Base-by-base conservation (phyloP, 495 filamentous ascomycete genomes). In the Darksidea phi region DNA sequence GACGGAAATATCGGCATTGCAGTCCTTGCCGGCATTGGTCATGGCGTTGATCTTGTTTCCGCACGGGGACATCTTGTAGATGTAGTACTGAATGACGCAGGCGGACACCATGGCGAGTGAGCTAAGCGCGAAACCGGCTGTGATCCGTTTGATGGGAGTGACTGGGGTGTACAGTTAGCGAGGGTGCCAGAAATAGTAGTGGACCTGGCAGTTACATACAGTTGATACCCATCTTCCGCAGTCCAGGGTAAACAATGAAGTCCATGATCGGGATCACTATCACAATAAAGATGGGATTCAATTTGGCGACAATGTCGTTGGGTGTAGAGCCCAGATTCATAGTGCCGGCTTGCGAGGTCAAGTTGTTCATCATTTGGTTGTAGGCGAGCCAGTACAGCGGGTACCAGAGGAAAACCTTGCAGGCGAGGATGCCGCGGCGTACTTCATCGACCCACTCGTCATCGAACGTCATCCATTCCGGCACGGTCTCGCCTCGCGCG, bases 251-350 rank as follows among this genome's bases (percentile, higher is more conserved):
- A 10, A 63, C 18, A 36, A 18, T 17, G 8, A 50, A 36, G 23
- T 56, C 59, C 20, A 50, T 28, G 36, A 63, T 51, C 6, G 59
- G 59, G n/a, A 52, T 52, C 1, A 63, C 18, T 45, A 63, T 63
- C 26, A 92, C 81, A 45, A 91, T 73, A 3, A 86, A 77, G 58
- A 92, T 76, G 12, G 89, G 88, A 70, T 92, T 85, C 26, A 94
- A 80, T 70, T 92, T 94, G 64, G 81, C 82, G 66, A 92, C 77
- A 24, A 92, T 79, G 68, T 94, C 89, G 74, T 92, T 90, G 51
- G 89, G 89, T 0, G 90, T 80, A 12, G 86, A 86, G 48, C 81
- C 79, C 12, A 89, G 79, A 4, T 75, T 64, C 86, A 93, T 88
- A 6, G 82, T 84, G 6, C 83, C 83, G 2, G 88, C 89, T 72